phyloP scores from a whole-genome alignment of 208 protist genomes.

The Leishmania amazonensis region DNA sequence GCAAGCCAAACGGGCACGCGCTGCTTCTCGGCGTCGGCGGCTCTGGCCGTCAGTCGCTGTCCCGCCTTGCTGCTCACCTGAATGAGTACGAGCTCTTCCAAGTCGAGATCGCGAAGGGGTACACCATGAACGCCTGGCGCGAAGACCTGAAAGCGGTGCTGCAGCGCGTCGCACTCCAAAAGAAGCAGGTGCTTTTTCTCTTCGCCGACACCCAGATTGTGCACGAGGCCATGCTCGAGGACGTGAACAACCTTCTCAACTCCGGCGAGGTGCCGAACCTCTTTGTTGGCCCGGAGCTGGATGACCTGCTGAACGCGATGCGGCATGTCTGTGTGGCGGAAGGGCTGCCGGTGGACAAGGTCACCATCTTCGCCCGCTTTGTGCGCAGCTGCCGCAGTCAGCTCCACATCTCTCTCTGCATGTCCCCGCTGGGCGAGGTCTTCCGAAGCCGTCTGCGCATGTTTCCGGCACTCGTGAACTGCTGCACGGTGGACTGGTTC shows the following conservation, averaged over 20 bases:
- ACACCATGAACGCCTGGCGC: slow-evolving; percentile 95
- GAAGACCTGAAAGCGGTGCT: slow-evolving; percentile 97
- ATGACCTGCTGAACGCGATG: slow-evolving; percentile 94
- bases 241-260: slow-evolving; percentile 99
- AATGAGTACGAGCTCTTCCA: slow-evolving; percentile 95
- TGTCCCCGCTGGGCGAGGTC: slow-evolving; percentile 96
- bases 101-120: slow-evolving; percentile 97
- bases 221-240: slow-evolving; percentile 98
- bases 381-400: slow-evolving; percentile 93
- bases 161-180: slow-evolving; percentile 91
- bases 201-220: slow-evolving; percentile 98
- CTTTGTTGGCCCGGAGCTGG: slow-evolving; percentile 94
- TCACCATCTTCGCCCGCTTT: slow-evolving; percentile 95
- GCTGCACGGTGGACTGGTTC: slow-evolving; percentile 99
- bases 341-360: slow-evolving; percentile 93
- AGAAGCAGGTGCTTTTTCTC: slow-evolving; percentile 97
- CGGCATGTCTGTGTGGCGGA: slow-evolving; percentile 93
- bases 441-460: slow-evolving; percentile 97
- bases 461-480: slow-evolving; percentile 98
- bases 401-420: slow-evolving; percentile 97
- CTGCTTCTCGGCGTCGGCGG: slow-evolving; percentile 98
- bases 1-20: slow-evolving; percentile 96
- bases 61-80: slow-evolving; percentile 94
- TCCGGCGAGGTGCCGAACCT: slow-evolving; percentile 98
- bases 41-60: slow-evolving; percentile 97